These are phyloP conservation scores for Coemansia javaensis DNA, from an alignment of 192 early-diverging fungal species.

Conservation along the genomic window DNA sequence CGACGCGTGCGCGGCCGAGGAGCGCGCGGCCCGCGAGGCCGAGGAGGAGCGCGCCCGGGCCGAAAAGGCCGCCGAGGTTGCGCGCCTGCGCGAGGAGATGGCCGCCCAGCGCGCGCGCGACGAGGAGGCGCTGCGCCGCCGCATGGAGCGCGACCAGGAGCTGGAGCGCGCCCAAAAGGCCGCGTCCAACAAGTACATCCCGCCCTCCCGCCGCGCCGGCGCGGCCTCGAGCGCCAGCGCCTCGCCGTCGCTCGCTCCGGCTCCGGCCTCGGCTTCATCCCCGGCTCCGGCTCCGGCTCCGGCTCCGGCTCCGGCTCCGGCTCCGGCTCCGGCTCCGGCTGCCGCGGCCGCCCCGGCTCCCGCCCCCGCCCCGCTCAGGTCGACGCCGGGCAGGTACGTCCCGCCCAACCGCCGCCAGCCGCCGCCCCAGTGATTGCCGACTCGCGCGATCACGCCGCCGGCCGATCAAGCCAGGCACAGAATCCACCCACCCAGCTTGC, in stretches of 20 bases:
- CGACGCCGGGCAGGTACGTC: conserved; percentile 17
- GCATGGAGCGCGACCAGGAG: conserved; percentile 37
- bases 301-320: no score
- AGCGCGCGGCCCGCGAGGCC: conserved; percentile 34
- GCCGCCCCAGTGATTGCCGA: no score
- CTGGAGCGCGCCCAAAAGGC: conserved; percentile 7
- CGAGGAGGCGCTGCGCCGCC: conserved; percentile 46
- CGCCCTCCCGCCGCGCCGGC: conserved; percentile 1
- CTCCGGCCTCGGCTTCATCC: no score
- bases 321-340: no score
- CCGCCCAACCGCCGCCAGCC: conserved; percentile 26
- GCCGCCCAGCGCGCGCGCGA: conserved; percentile 43
- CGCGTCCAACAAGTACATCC: conserved; percentile 3
- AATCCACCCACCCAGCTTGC: no score
- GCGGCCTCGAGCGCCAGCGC: not conserved
- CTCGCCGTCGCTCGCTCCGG: not conserved
- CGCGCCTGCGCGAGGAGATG: conserved; percentile 38
- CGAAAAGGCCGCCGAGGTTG: conserved; percentile 38
- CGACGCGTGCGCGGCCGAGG: conserved; percentile 51
- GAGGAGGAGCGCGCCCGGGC: conserved; percentile 37
- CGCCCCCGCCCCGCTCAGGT: not conserved
- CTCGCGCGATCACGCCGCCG: no score
- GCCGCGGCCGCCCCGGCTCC: no score
- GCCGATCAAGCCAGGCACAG: no score
- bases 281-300: no score